Base-by-base conservation (phyloP, 2,329 filamentous ascomycete species). In the Gnomoniopsis sp. region DNA sequence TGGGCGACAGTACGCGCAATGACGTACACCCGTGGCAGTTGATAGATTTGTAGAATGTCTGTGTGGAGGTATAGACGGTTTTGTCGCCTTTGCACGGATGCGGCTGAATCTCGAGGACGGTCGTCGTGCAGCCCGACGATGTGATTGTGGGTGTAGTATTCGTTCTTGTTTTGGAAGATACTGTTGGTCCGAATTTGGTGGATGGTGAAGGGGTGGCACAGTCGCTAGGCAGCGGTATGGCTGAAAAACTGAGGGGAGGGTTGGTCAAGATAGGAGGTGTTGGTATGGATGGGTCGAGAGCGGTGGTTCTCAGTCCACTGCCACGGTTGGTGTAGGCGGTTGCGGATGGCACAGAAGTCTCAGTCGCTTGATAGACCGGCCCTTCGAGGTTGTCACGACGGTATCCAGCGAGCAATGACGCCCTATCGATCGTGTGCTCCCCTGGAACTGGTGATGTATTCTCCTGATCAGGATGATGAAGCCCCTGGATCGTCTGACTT, bases 21-120 rank as follows among this genome's bases (percentile, higher is more conserved):
- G 62, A 55, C 10, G 63, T 54, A 58, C 72, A 74, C 2, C 70
- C 72, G 48, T 68, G 60, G 58, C 72, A 75, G 64, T 74, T 65
- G 36, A 74, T 57, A 15, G 64, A 47, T 2, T 51, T 59, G 21
- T 59, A 64, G 1, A 65, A 7, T 7, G 67, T 68, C 10, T 63
- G 63, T 1, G 69, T 71, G 3, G 67, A 63, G 1, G 69, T 65
- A 57, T 70, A 72, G 15, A 64, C 38, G 7, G 66, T 70, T 21
- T 47, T 19, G 2, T 65, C 70, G 2, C 64, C 64, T 34, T 69
- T 55, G 60, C 70, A 75, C 19, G 63, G 70, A 33, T 65, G 71
- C 26, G 59, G 61, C 43, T 62, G 61, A n/a, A n/a, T n/a, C n/a
- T n/a, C 38, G 54, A 67, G 57, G 57, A 66, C 49, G 21, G 66